A percentile compares a stretch with the other conserved stretches of the same genome.
Evolutionary conservation across 805 yeast species (phyloP).

Genomic region (Ogataea trehalophila): DNA sequence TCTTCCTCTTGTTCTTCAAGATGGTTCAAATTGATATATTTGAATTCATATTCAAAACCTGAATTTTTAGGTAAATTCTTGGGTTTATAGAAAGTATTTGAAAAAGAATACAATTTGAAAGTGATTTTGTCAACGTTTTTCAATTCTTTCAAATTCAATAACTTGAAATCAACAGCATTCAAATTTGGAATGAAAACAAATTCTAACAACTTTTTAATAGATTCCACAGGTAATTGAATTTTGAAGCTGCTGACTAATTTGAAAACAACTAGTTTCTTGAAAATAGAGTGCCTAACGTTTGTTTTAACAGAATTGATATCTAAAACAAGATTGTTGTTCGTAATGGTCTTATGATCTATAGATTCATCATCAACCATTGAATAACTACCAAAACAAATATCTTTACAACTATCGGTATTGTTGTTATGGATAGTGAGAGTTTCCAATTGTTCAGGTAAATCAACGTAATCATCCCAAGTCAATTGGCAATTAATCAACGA

Average conservation of each 20-base stretch:
- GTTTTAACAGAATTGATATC: conserved; percentile 15
- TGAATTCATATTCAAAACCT: conserved; percentile 2
- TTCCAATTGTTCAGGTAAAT: conserved; percentile 13
- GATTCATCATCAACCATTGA: background rate
- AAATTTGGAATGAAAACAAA: conserved; percentile 16
- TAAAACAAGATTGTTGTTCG: conserved; percentile 3
- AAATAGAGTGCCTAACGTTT: background rate
- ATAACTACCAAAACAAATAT: conserved; percentile 8
- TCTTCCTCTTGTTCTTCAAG: conserved; percentile 1
- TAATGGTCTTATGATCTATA: background rate
- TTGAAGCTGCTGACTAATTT: conserved; percentile 1
- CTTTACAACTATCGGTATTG: conserved; percentile 12
- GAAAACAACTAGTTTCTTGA: conserved; percentile 2
- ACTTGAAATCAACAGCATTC: conserved; percentile 6
- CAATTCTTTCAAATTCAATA: conserved; percentile 3
- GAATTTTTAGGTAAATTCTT: conserved; percentile 2
- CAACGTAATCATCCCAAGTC: conserved; percentile 13
- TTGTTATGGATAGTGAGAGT: conserved; percentile 16
- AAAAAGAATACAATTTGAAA: conserved; percentile 5
- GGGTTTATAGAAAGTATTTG: conserved; percentile 20
- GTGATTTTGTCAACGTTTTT: background rate
- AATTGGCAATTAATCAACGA: conserved; percentile 18
- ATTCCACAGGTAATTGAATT: conserved; percentile 6
- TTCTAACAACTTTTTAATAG: conserved; percentile 2
- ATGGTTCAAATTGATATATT: conserved; percentile 15